These are phyloP conservation scores for Aristolochia californica DNA, from an alignment of 164 flowering plant species.

Conservation along the genomic window DNA sequence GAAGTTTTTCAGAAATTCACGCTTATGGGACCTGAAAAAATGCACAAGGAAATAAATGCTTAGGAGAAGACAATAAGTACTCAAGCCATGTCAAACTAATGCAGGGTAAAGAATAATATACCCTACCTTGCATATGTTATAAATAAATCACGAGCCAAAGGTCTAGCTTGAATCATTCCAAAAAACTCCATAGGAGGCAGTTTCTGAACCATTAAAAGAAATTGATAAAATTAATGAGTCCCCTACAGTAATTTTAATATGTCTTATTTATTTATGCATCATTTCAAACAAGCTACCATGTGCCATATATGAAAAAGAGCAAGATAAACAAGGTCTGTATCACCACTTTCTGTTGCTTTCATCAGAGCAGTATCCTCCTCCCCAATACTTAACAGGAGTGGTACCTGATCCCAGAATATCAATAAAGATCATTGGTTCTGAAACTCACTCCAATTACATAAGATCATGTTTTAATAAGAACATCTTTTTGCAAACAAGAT, in stretches of 20 bases:
- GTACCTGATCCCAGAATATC: constrained; percentile 45
- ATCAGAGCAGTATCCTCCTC: constrained; percentile 85
- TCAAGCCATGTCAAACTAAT: no score
- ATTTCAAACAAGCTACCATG: constrained; percentile 37
- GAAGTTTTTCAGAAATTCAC: constrained; percentile 82
- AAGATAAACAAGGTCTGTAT: constrained; percentile 95
- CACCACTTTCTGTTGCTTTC: constrained; percentile 96
- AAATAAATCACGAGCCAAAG: constrained; percentile 76
- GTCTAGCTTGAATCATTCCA: constrained; percentile 69
- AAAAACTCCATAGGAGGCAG: constrained; percentile 66
- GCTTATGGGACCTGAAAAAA: constrained; percentile 63
- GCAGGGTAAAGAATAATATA: background rate
- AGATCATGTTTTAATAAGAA: background rate
- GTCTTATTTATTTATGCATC: background rate
- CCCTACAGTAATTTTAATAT: background rate
- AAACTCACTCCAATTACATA: background rate
- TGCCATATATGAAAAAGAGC: constrained; percentile 90
- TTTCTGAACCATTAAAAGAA: constrained; percentile 35
- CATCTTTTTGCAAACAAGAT: background rate
- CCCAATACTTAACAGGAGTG: constrained; percentile 86
- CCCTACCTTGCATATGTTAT: constrained; percentile 61
- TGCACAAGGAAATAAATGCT: background rate
- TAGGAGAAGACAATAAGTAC: background rate
- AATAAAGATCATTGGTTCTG: constrained; percentile 2
- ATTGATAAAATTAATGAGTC: background rate